Percentiles rank a stretch among this genome's conserved stretches.
Conservation (phyloP, 2,329 filamentous ascomycete genomes). For the Exophiala sp. region DNA sequence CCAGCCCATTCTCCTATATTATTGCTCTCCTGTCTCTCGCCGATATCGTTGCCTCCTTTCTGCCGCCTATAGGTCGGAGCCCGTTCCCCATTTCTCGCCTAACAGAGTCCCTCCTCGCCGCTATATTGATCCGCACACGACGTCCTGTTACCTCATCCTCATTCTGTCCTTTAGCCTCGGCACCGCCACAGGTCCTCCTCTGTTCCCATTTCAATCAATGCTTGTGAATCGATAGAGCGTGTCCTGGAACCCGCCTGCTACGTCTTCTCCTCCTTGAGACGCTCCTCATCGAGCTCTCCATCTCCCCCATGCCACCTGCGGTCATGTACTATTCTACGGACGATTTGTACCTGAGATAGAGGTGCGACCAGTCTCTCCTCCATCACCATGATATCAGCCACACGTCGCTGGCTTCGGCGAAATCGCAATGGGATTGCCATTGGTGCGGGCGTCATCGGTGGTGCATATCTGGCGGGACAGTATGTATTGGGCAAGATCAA, state of each 20-base stretch:
- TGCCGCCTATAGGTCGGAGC: too few relatives aligned
- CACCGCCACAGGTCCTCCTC: slow-evolving; percentile 14
- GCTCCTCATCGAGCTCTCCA: slow-evolving; percentile 3
- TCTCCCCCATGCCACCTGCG: slow-evolving; percentile 7
- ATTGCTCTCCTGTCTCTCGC: too few relatives aligned
- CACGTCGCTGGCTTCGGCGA: slow-evolving; percentile 84
- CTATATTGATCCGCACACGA: neutral
- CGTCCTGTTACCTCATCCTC: neutral
- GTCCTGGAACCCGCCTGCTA: slow-evolving; percentile 2
- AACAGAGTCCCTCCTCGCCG: neutral
- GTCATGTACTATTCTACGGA: slow-evolving; percentile 19
- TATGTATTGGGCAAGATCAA: slow-evolving; percentile 88
- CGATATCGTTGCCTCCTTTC: too few relatives aligned
- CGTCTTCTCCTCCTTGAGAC: slow-evolving; percentile 6
- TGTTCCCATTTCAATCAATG: slow-evolving; percentile 10
- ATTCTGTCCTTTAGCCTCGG: slow-evolving; percentile 13
- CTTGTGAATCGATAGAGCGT: slow-evolving; percentile 8
- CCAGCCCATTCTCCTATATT: too few relatives aligned
- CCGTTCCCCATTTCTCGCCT: too few relatives aligned
- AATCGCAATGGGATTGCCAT: slow-evolving; percentile 87
- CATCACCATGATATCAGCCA: slow-evolving; percentile 58
- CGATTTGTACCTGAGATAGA: slow-evolving; percentile 20
- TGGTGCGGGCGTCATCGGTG: slow-evolving; percentile 78
- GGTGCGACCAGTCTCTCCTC: slow-evolving; percentile 43
- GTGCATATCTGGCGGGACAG: slow-evolving; percentile 84